These are phyloP conservation scores for Hyaloscypha finlandica DNA, from an alignment of 495 filamentous ascomycete species.

Conservation along the genomic window DNA sequence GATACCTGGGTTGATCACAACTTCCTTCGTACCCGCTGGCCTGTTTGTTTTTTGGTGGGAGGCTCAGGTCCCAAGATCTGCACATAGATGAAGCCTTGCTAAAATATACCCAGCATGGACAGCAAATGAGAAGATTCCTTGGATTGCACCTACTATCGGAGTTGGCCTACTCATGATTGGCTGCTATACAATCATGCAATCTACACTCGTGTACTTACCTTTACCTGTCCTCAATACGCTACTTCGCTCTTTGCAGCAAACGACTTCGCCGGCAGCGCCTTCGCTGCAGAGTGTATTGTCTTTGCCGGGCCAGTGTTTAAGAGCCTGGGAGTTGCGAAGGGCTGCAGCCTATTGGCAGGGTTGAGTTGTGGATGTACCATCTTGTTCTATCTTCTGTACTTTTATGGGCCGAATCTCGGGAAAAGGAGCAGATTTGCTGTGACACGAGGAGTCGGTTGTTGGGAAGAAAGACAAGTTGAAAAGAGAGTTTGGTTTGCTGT, in stretches of 20 bases:
- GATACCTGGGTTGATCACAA: slow-evolving; percentile 51
- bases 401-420: slow-evolving; percentile 11
- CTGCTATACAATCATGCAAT: slow-evolving; percentile 63
- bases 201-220: slow-evolving; percentile 69
- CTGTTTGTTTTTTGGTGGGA: slow-evolving; percentile 61
- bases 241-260: slow-evolving; percentile 60
- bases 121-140: slow-evolving; percentile 48
- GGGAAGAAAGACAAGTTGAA: not conserved
- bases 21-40: slow-evolving; percentile 51
- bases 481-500: too few species aligned
- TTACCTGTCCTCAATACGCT: slow-evolving; percentile 45
- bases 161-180: slow-evolving; percentile 51
- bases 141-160: slow-evolving; percentile 52
- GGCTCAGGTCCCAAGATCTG: not conserved
- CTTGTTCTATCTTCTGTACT: slow-evolving; percentile 7
- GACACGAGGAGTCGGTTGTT: not conserved
- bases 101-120: slow-evolving; percentile 44
- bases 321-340: slow-evolving; percentile 49
- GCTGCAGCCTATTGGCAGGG: slow-evolving; percentile 49
- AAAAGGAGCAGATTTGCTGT: slow-evolving; percentile 16
- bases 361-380: slow-evolving; percentile 29
- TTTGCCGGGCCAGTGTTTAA: slow-evolving; percentile 40
- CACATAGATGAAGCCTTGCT: not conserved
- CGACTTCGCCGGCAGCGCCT: slow-evolving; percentile 46
- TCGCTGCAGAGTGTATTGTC: slow-evolving; percentile 52